Base-by-base conservation (phyloP, 169 alveolate species). In the Cryptosporidium baileyi region DNA sequence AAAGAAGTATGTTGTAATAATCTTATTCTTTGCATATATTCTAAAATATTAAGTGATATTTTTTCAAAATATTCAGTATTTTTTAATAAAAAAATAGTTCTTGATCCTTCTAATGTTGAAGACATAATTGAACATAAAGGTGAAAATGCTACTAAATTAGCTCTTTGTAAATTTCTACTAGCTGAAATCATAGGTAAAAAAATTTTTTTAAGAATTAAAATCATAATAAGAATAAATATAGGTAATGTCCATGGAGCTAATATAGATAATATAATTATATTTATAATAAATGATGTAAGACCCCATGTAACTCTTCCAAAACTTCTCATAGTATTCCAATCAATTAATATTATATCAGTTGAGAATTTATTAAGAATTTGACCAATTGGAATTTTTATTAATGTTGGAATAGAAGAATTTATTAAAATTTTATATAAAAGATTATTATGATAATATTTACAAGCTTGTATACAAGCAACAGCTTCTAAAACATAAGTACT, bases 191-290 rank as follows among this genome's bases (percentile, higher is more conserved):
- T 74, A 30, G 85, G 85, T 7, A 74, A 26, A 30, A 74, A 54
- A 9, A 51, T 57, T 8, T 22, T 54, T 17, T 22, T 24, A 0
- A 57, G 24, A 19, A 74, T 22, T 1, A 51, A 44, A 2, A 26
- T 60, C 67, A 74, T 54, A 30, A 74, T 74, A 19, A 74, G 5
- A 28, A 51, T 24, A 36, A 74, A 51, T 2, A 74, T 74, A 8
- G 85, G 85, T 6, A 74, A 17, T 1, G 85, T 51, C 85, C 85
- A 74, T n/a, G 85, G 85, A 36, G 85, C 85, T n/a, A 74, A 61
- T 11, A 51, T 38, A n/a, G 65, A 19, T 19, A 74, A 26, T 3
- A 74, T n/a, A 4, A 26, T 26, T 15, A 74, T 54, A 36, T 74
- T 74, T 34, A 74, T 54, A 19, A 54, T 36, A 40, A 74, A 54